Evolutionary conservation across 768 basidiomycete genomes (phyloP).

Genomic region (Termitomyces sp.): DNA sequence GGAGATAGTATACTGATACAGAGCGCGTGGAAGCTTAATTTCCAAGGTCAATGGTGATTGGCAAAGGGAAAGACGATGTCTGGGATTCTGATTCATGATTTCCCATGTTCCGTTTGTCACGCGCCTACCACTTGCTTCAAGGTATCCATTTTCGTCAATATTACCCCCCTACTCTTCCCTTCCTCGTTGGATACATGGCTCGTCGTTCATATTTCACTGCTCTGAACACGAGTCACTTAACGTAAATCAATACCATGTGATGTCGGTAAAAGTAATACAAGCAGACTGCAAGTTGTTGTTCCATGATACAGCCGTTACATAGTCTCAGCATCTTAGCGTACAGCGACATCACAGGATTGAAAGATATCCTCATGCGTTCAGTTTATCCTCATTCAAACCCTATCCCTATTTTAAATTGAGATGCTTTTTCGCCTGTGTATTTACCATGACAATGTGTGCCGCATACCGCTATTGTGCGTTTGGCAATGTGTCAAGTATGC

Average conservation of each 20-base stretch:
- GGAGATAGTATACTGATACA: slow-evolving; percentile 8
- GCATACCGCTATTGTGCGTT: not conserved
- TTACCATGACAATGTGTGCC: not conserved
- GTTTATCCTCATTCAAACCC: not conserved
- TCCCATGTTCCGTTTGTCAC: slow-evolving; percentile 16
- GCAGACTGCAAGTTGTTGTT: not conserved
- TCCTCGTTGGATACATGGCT: not conserved
- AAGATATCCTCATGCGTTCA: not conserved
- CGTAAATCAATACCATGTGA: not conserved
- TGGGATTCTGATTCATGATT: not conserved
- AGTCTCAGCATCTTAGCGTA: not conserved
- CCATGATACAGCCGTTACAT: not conserved
- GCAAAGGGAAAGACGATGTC: slow-evolving; percentile 9
- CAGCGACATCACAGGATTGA: not conserved
- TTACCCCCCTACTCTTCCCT: not conserved
- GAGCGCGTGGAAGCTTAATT: slow-evolving; percentile 17
- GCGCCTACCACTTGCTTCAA: slow-evolving; percentile 1
- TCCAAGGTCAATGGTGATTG: slow-evolving; percentile 16
- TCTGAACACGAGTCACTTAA: not conserved
- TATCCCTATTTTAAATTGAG: not conserved
- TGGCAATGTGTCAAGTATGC: not conserved
- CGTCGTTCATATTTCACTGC: not conserved
- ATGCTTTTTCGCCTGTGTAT: not conserved
- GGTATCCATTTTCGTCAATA: slow-evolving; percentile 5
- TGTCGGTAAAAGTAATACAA: not conserved